Conservation (phyloP, 495 filamentous ascomycete genomes). For the Letharia columbiana region DNA sequence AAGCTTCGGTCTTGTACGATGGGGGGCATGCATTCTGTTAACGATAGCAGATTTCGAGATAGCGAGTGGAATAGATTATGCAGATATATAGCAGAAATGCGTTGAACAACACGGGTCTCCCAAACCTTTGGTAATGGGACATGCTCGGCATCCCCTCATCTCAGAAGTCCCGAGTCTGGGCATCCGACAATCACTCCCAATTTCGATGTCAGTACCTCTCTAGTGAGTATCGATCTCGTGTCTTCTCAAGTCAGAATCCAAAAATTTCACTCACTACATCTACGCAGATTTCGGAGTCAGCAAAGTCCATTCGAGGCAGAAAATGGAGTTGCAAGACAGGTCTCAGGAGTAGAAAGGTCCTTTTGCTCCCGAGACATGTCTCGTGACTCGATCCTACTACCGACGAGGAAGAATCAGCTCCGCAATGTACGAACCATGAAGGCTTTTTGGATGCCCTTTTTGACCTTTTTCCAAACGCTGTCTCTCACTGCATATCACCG, state of each 20-base stretch:
- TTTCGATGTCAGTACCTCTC: background rate
- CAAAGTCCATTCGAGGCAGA: no score
- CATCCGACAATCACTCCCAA: background rate
- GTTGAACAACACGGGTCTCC: background rate
- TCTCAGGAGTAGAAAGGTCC: no score
- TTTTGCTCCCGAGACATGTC: no score
- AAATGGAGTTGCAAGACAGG: no score
- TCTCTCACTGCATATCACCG: constrained; percentile 11
- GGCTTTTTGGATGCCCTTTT: constrained; percentile 3
- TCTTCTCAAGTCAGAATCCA: background rate
- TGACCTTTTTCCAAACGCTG: constrained; percentile 12
- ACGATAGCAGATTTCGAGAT: background rate
- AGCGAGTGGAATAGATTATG: background rate
- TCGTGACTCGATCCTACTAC: no score
- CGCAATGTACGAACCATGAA: background rate
- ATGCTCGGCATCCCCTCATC: background rate
- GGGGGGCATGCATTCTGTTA: background rate
- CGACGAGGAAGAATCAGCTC: no score
- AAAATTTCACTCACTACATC: background rate
- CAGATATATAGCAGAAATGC: background rate
- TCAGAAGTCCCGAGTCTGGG: background rate
- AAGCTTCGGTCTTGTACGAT: background rate
- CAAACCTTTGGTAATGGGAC: background rate
- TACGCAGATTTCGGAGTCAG: no score
- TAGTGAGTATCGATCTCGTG: background rate